phyloP scores from a whole-genome alignment of 345 rosid species.

The Pistacia vera region DNA sequence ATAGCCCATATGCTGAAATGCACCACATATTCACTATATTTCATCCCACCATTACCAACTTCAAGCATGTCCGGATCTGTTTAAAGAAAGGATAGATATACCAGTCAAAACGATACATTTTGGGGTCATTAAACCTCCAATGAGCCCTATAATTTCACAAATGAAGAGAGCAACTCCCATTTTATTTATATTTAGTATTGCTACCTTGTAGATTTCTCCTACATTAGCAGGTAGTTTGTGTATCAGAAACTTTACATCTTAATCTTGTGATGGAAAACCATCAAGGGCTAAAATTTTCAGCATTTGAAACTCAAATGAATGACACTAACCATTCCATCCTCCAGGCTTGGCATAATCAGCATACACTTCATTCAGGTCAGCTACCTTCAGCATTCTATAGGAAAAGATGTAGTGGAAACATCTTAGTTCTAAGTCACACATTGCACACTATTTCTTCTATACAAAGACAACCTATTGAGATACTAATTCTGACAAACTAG shows the following conservation, averaged over 20 bases:
- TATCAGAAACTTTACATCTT: too few relatives aligned
- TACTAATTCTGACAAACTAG: too few relatives aligned
- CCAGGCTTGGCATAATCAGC: slow-evolving; percentile 28
- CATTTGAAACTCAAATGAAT: neutral
- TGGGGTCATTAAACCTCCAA: too few relatives aligned
- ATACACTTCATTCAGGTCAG: slow-evolving; percentile 26
- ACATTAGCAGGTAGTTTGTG: too few relatives aligned
- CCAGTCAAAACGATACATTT: too few relatives aligned
- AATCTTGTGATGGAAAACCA: too few relatives aligned
- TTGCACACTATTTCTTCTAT: neutral
- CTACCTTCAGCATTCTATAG: slow-evolving; percentile 16
- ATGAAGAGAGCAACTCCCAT: too few relatives aligned
- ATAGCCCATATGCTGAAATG: slow-evolving; percentile 46
- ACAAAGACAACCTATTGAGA: too few relatives aligned
- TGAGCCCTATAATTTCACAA: too few relatives aligned
- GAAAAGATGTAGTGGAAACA: neutral
- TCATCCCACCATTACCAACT: slow-evolving; percentile 47
- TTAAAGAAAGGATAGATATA: neutral
- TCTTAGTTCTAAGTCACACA: neutral
- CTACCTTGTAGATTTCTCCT: too few relatives aligned
- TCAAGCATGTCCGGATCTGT: slow-evolving; percentile 49
- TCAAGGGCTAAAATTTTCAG: neutral
- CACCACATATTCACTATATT: slow-evolving; percentile 33
- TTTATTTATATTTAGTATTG: too few relatives aligned
- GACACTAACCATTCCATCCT: slow-evolving; percentile 30